Base-by-base conservation (phyloP, 306 rosid genomes). In the Phaseolus lunatus region DNA sequence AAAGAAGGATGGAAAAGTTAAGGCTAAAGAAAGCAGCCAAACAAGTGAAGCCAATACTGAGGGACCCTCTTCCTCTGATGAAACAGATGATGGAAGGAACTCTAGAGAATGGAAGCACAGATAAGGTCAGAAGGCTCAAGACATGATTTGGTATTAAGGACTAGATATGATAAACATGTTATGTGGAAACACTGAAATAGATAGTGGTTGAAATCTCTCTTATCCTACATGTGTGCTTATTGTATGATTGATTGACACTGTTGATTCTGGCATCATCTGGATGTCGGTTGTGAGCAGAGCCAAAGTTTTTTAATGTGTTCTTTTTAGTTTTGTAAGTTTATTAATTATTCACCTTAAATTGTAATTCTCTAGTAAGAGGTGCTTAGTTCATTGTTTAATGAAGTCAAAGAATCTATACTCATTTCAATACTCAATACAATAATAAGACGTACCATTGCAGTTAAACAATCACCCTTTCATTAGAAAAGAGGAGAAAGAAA, bases 31-130 rank as follows among this genome's bases (percentile, higher is more conserved):
- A 75, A 77, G 84, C 66, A 83, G 64, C 76, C 81, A 67, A 77
- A 80, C 73, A 0, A 88, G 74, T 74, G 84, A 69, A 54, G 83
- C 72, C 64, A 67, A 76, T 23, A 84, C 76, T 66, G 82, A 81
- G 64, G 88, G 83, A 67, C 73, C 85, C 78, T 78, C 90, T 69
- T 84, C 85, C 48, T 74, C 83, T 80, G 83, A 78, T 26, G 71
- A 82, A 78, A 81, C 78, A 72, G 84, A 75, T 37, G 79, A 83
- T 27, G 84, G 76, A 71, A 80, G 49, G 18, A 54, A 78, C 22
- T 70, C 11, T 62, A 26, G 74, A 50, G 77, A 78, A 67, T 74
- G 81, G 77, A 73, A 73, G 72, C 53, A 58, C 13, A 73, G 78
- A 75, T 80, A 44, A 31, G 56, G 63, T 35, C 19, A 77, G 44